A percentile compares a stretch with the other conserved stretches of the same genome.
Evolutionary conservation across 192 early-diverging fungal species (phyloP).

Genomic region (Linnemannia exigua): DNA sequence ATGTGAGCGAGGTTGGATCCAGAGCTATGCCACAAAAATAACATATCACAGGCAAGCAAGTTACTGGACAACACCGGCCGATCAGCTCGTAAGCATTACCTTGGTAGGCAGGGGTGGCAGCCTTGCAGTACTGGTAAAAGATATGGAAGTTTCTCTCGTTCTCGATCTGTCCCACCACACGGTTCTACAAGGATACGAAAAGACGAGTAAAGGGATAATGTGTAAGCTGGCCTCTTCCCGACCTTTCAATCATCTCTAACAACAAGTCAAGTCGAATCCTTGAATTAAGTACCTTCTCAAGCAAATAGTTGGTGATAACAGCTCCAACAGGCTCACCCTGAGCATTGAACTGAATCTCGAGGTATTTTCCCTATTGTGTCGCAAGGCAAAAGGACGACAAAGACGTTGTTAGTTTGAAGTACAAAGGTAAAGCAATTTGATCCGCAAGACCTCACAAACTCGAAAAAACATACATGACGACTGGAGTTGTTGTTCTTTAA

Average conservation of each 20-base stretch:
- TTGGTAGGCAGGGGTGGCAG: conserved; percentile 79
- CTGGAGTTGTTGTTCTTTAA: conserved; percentile 98
- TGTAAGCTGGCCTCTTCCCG: background rate
- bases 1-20: conserved; percentile 9
- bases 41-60: background rate
- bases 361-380: conserved; percentile 90
- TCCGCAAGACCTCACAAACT: background rate
- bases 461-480: conserved; percentile 82
- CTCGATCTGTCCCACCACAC: conserved; percentile 93
- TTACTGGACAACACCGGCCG: background rate
- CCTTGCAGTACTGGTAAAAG: conserved; percentile 92
- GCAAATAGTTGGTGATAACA: conserved; percentile 96
- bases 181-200: conserved; percentile 65
- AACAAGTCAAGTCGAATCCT: background rate
- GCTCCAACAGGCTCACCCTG: conserved; percentile 96
- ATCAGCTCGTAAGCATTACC: conserved; percentile 47
- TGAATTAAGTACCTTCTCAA: conserved; percentile 83
- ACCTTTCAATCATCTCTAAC: background rate
- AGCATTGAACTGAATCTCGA: conserved; percentile 97
- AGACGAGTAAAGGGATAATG: background rate
- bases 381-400: background rate
- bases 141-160: conserved; percentile 99
- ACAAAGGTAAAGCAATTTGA: background rate
- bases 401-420: background rate
- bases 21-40: background rate